A percentile compares a stretch with the other conserved stretches of the same genome.
These are phyloP conservation scores for Salisapilia sapeloensis DNA, from an alignment of 352 stramenopile genomes.

Conservation along the genomic window DNA sequence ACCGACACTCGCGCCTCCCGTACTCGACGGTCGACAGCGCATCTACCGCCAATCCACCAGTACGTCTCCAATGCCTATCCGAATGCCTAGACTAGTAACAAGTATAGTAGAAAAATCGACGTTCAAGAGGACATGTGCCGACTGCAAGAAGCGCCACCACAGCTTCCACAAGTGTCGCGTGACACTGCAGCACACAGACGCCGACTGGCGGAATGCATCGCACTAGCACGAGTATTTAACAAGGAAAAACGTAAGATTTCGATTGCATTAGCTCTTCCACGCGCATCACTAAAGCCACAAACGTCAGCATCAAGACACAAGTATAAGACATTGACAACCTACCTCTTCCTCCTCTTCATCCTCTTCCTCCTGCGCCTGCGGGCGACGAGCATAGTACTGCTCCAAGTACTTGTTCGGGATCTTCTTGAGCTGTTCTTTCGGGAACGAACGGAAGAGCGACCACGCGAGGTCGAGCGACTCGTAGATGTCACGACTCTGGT, in stretches of 20 bases:
- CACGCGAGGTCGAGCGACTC: conserved; percentile 97
- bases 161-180: conserved; percentile 49
- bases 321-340: conserved; percentile 1
- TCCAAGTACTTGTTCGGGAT: conserved; percentile 98
- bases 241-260: conserved; percentile 7
- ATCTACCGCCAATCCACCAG: too few species aligned
- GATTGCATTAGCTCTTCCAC: too few species aligned
- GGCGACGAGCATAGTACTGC: conserved; percentile 91
- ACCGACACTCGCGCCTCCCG: too few species aligned
- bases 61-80: too few species aligned
- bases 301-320: too few species aligned
- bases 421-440: conserved; percentile 98
- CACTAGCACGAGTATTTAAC: conserved; percentile 3
- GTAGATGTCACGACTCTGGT: conserved; percentile 97
- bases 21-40: too few species aligned
- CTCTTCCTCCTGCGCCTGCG: conserved; percentile 69
- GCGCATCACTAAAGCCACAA: too few species aligned
- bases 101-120: conserved; percentile 5
- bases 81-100: too few species aligned
- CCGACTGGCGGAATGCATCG: conserved; percentile 35
- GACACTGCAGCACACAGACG: conserved; percentile 39
- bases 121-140: conserved; percentile 52
- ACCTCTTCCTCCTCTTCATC: conserved; percentile 78
- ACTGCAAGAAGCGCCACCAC: conserved; percentile 46
- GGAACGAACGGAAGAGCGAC: conserved; percentile 97